Conservation (phyloP, 139 green algal species). For the Axilococcus clingmanii region DNA sequence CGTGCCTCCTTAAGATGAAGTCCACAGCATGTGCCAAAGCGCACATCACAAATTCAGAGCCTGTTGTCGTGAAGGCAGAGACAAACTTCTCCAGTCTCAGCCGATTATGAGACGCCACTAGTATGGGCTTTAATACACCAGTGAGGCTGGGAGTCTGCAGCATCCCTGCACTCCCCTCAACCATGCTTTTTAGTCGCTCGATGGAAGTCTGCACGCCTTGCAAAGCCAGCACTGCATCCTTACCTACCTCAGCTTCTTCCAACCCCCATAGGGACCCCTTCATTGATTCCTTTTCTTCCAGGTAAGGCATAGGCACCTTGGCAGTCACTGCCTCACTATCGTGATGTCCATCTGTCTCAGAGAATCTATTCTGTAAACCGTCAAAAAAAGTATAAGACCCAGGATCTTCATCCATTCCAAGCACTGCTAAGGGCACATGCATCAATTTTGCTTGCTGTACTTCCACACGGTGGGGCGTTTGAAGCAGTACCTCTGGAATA, state of each 20-base stretch:
- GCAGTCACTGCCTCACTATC: background rate
- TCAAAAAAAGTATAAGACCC: too few relatives aligned
- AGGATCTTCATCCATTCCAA: background rate
- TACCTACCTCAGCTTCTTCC: slow-evolving; percentile 2
- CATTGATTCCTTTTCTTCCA: background rate
- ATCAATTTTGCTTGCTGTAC: too few relatives aligned
- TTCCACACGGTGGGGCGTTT: too few relatives aligned
- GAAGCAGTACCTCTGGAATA: too few relatives aligned
- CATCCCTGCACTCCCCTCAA: too few relatives aligned
- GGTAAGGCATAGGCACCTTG: too few relatives aligned
- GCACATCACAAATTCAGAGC: background rate
- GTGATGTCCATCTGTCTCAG: background rate
- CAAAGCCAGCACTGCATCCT: slow-evolving; percentile 5
- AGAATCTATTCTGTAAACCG: too few relatives aligned
- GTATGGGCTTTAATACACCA: background rate
- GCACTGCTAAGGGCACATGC: too few relatives aligned
- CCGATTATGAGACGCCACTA: background rate
- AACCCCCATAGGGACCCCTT: background rate
- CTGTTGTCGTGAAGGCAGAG: background rate
- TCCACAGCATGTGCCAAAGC: background rate
- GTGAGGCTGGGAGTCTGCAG: background rate
- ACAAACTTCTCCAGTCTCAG: background rate
- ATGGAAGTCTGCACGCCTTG: slow-evolving; percentile 1
- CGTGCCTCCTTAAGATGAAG: background rate
- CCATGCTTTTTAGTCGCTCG: too few relatives aligned